These are phyloP conservation scores for Oryza meyeriana DNA, from an alignment of 176 grass and related monocot genomes.

Conservation along the genomic window DNA sequence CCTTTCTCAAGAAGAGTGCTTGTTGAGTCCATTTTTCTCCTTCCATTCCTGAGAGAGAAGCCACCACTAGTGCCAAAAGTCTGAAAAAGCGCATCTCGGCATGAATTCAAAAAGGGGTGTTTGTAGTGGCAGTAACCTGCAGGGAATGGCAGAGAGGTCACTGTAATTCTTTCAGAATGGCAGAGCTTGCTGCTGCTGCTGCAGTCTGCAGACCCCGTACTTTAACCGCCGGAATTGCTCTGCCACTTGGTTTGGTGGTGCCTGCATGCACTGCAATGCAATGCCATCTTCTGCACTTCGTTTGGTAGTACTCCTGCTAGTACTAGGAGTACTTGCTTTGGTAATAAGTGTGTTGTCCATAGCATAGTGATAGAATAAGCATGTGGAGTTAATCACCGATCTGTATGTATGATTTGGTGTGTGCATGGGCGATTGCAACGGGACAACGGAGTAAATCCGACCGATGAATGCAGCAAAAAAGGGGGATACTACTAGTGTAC, in stretches of 20 bases:
- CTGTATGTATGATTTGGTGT: not conserved
- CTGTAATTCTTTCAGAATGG: not conserved
- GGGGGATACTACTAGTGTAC: not conserved
- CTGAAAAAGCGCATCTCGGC: not conserved
- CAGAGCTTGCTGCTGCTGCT: not conserved
- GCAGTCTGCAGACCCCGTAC: not conserved
- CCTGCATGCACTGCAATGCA: not conserved
- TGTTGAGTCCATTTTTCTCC: not conserved
- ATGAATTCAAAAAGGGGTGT: not conserved
- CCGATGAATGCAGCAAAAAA: not conserved
- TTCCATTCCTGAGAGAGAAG: not conserved
- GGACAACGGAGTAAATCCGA: not conserved
- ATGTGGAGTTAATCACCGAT: not conserved
- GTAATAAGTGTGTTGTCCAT: not conserved
- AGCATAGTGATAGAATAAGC: not conserved
- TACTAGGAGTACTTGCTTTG: not conserved
- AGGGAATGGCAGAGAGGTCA: conserved; percentile 5
- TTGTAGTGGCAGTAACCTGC: not conserved
- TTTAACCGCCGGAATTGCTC: not conserved
- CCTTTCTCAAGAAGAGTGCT: not conserved
- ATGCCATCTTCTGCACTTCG: too few species aligned
- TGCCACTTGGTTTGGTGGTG: not conserved
- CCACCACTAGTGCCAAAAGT: not conserved
- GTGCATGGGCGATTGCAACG: not conserved
- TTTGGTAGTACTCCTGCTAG: not conserved